A percentile compares a stretch with the other conserved stretches of the same genome.
phyloP scores from a whole-genome alignment of 129 eudicot species.

The sunflower (Helianthus annuus) region DNA sequence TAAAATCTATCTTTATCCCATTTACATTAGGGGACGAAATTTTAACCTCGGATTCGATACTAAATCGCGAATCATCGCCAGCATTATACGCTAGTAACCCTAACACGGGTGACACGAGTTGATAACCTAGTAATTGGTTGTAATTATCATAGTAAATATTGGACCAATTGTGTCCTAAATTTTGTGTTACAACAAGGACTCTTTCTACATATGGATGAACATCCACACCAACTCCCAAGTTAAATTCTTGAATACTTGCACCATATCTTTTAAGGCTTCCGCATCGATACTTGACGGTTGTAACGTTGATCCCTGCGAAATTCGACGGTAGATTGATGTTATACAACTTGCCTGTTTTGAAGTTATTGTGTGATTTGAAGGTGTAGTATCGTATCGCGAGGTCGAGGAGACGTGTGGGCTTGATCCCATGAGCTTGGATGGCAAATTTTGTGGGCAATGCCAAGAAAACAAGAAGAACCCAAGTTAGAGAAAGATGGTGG shows the following conservation, averaged over 20 bases:
- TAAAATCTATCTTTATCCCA: slow-evolving; percentile 73
- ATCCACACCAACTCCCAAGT: slow-evolving; percentile 48
- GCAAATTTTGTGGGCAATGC: slow-evolving; percentile 32
- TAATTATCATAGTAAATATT: slow-evolving; percentile 62
- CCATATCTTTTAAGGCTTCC: slow-evolving; percentile 86
- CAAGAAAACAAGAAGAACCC: slow-evolving; percentile 47
- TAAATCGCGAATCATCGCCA: slow-evolving; percentile 38
- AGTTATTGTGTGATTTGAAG: slow-evolving; percentile 48
- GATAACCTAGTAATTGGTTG: slow-evolving; percentile 55
- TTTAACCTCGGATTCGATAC: slow-evolving; percentile 57
- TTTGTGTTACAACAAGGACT: slow-evolving; percentile 64
- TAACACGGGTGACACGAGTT: slow-evolving; percentile 77
- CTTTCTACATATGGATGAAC: slow-evolving; percentile 73
- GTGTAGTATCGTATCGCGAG: slow-evolving; percentile 81
- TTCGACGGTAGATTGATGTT: slow-evolving; percentile 60
- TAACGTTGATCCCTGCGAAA: slow-evolving; percentile 71
- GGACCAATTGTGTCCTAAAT: slow-evolving; percentile 81
- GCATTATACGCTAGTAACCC: slow-evolving; percentile 82
- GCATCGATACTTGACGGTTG: slow-evolving; percentile 64
- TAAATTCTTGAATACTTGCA: slow-evolving; percentile 65
- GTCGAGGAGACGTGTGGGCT: slow-evolving; percentile 76
- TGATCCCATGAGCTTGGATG: slow-evolving; percentile 51
- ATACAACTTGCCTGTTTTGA: slow-evolving; percentile 66
- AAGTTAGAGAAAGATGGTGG: slow-evolving; percentile 35
- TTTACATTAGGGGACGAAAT: slow-evolving; percentile 40